phyloP scores from a whole-genome alignment of 78 protist species.

The Ministeria vibrans region DNA sequence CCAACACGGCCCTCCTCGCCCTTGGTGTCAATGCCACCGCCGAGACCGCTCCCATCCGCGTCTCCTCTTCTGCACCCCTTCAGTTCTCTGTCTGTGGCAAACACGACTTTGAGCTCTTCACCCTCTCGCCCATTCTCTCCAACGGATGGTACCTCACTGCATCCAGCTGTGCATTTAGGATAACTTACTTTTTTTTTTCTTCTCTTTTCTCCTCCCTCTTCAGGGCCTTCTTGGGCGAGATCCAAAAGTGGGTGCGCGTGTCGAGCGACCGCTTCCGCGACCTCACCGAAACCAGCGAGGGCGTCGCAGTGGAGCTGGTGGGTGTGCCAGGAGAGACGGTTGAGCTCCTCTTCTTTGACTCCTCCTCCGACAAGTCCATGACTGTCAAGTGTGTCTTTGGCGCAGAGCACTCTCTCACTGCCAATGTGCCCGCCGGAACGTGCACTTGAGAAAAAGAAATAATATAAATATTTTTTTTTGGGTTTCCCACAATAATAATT shows the following conservation, averaged over 20 bases:
- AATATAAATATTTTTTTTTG: too few species aligned
- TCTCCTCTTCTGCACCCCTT: not conserved
- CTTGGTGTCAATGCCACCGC: not conserved
- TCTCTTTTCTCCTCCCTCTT: too few species aligned
- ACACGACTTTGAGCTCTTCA: not conserved
- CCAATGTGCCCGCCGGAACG: too few species aligned
- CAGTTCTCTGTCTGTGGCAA: not conserved
- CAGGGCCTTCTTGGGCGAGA: constrained; percentile 24
- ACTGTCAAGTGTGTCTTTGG: too few species aligned
- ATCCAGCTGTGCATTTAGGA: too few species aligned
- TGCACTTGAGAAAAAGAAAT: too few species aligned
- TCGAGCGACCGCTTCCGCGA: constrained; percentile 3
- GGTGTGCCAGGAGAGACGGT: not conserved
- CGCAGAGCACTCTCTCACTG: too few species aligned
- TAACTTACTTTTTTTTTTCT: too few species aligned
- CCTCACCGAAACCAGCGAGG: not conserved
- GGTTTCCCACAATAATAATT: too few species aligned
- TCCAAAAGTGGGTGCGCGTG: constrained; percentile 25
- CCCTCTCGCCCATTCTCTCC: constrained; percentile 6
- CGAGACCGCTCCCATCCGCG: not conserved
- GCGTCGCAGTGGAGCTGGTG: not conserved
- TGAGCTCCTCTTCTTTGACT: not conserved
- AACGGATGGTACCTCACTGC: too few species aligned
- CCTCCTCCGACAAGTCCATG: too few species aligned
- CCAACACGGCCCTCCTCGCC: not conserved